A percentile compares a stretch with the other conserved stretches of the same genome.
phyloP scores from a whole-genome alignment of 2,329 filamentous ascomycete species.

The Verticillium longisporum region DNA sequence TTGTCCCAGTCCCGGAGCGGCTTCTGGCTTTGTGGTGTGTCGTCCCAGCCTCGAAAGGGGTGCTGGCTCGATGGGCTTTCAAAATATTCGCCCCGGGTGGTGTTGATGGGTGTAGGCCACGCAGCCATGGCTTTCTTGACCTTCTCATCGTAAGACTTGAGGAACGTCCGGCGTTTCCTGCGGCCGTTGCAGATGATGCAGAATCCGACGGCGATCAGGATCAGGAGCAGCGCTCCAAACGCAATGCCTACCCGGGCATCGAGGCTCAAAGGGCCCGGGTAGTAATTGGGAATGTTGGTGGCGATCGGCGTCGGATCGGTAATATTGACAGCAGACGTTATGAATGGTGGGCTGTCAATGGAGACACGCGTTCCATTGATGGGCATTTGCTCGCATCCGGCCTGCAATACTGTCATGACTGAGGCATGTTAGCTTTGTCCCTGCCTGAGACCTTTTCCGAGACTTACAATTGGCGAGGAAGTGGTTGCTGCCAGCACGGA shows the following conservation, averaged over 20 bases:
- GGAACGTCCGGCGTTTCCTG: constrained; percentile 45
- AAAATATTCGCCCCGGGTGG: constrained; percentile 11
- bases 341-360: constrained; percentile 46
- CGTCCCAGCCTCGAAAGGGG: constrained; percentile 37
- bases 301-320: constrained; percentile 38
- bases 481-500: constrained; percentile 26
- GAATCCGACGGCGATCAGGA: constrained; percentile 43
- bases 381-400: constrained; percentile 49
- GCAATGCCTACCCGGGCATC: constrained; percentile 53
- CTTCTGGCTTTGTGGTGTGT: constrained; percentile 47
- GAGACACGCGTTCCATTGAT: constrained; percentile 38
- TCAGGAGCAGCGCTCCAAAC: constrained; percentile 38
- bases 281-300: constrained; percentile 31
- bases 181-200: constrained; percentile 52
- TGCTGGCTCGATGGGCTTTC: constrained; percentile 25
- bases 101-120: constrained; percentile 31
- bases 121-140: constrained; percentile 24
- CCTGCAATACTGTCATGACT: constrained; percentile 44
- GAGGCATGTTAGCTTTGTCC: neutral
- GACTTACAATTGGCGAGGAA: constrained; percentile 49
- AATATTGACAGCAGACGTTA: constrained; percentile 36
- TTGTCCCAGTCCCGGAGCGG: constrained; percentile 48
- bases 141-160: constrained; percentile 36
- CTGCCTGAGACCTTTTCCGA: constrained; percentile 13
- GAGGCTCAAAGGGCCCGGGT: constrained; percentile 40